These are phyloP conservation scores for Aspergillus udagawae DNA, from an alignment of 2,329 filamentous ascomycete species.

Conservation along the genomic window DNA sequence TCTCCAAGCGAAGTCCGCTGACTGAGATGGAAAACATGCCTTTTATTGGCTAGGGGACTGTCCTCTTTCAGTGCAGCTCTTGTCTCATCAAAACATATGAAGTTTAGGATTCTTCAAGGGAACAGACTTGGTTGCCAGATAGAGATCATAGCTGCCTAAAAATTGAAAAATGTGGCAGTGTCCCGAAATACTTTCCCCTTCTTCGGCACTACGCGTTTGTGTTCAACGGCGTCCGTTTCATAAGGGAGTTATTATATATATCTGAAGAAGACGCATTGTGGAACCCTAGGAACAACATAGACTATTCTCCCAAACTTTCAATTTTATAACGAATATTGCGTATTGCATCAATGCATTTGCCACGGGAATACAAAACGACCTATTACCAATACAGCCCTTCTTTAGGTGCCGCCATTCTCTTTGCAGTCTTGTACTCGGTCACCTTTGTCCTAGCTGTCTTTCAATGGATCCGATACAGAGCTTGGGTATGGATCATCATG, in stretches of 20 bases:
- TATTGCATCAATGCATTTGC: not conserved
- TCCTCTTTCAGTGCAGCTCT: too few species aligned
- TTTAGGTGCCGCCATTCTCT: constrained; percentile 23
- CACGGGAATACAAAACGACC: not conserved
- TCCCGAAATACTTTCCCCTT: not conserved
- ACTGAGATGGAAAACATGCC: too few species aligned
- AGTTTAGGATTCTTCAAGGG: not conserved
- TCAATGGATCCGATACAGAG: constrained; percentile 30
- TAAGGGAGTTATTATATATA: not conserved
- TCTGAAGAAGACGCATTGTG: too few species aligned
- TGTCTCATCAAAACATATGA: too few species aligned
- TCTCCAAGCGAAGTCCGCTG: too few species aligned
- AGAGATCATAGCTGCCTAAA: not conserved
- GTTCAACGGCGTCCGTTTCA: not conserved
- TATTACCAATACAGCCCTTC: constrained; percentile 27
- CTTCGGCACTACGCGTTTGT: not conserved
- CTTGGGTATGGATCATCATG: constrained; percentile 32
- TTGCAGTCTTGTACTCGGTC: constrained; percentile 24
- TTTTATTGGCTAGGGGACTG: too few species aligned
- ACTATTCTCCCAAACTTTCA: not conserved
- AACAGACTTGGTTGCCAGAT: not conserved
- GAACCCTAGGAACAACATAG: not conserved
- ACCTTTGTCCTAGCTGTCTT: constrained; percentile 23
- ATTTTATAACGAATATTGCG: not conserved
- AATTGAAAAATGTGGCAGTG: not conserved